Conservation (phyloP, 108 stramenopile species). For the Discostella pseudostelligera region DNA sequence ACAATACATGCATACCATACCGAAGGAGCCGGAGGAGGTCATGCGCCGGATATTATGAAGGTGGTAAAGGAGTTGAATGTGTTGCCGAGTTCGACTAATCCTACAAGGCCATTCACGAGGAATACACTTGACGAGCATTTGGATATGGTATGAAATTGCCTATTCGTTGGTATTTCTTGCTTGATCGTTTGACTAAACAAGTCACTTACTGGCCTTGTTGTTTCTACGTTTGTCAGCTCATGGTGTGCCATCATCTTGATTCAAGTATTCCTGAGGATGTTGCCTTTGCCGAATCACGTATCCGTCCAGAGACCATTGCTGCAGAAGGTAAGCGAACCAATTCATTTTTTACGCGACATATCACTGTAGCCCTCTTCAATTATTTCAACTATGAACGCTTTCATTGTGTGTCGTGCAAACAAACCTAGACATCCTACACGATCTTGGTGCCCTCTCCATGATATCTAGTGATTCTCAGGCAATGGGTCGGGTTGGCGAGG, state of each 20-base stretch:
- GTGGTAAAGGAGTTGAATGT: conserved; percentile 90
- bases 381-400: neutral
- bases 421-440: conserved; percentile 88
- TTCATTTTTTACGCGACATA: neutral
- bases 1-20: conserved; percentile 96
- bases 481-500: conserved; percentile 98
- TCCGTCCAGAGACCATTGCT: conserved; percentile 96
- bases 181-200: too few species aligned
- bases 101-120: conserved; percentile 92
- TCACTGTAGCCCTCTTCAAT: neutral
- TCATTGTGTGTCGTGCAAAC: neutral
- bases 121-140: conserved; percentile 99
- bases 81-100: conserved; percentile 95
- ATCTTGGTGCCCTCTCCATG: conserved; percentile 95
- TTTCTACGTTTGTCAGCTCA: conserved; percentile 71
- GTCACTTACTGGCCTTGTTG: too few species aligned
- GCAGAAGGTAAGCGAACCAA: conserved; percentile 58
- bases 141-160: conserved; percentile 73
- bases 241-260: conserved; percentile 96
- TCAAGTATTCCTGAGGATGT: conserved; percentile 92
- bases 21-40: conserved; percentile 90
- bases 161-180: conserved; percentile 15
- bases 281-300: conserved; percentile 95
- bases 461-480: conserved; percentile 92
- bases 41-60: conserved; percentile 98